Evolutionary conservation across 441 rosid genomes (phyloP).

Genomic region (Erodium moschatum): DNA sequence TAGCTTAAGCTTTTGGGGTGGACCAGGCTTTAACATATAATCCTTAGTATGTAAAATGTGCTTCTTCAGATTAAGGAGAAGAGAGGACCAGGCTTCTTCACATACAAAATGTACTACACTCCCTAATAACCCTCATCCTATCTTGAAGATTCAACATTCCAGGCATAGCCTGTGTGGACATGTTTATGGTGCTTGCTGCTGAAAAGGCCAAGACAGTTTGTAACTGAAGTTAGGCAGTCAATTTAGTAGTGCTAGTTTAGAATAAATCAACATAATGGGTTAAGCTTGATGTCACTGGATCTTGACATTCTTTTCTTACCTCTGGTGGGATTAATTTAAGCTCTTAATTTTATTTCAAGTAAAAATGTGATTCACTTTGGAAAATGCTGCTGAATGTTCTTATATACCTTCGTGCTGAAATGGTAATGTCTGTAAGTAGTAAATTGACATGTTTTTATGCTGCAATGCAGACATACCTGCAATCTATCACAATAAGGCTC

Average conservation of each 20-base stretch:
- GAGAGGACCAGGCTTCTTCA: too few relatives aligned
- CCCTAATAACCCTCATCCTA: too few relatives aligned
- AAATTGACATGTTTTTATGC: not conserved
- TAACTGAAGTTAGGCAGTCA: not conserved
- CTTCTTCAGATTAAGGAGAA: too few relatives aligned
- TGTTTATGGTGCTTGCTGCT: not conserved
- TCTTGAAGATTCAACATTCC: not conserved
- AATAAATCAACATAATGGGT: slow-evolving; percentile 2
- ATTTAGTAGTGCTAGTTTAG: not conserved
- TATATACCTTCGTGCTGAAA: not conserved
- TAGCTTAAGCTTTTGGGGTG: too few relatives aligned
- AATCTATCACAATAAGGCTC: slow-evolving; percentile 76
- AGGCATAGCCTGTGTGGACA: not conserved
- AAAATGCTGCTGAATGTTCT: not conserved
- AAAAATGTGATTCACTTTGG: not conserved
- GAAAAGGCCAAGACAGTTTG: not conserved
- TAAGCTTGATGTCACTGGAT: not conserved
- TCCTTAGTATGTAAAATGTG: too few relatives aligned
- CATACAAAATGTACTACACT: too few relatives aligned
- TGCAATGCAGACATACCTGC: slow-evolving; percentile 60
- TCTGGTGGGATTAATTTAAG: slow-evolving; percentile 1
- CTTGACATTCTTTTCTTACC: not conserved
- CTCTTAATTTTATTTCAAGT: not conserved
- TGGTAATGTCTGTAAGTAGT: not conserved
- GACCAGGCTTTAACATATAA: too few relatives aligned